These are phyloP conservation scores for Pleurotus giganteus DNA, from an alignment of 768 basidiomycete species.

Conservation along the genomic window DNA sequence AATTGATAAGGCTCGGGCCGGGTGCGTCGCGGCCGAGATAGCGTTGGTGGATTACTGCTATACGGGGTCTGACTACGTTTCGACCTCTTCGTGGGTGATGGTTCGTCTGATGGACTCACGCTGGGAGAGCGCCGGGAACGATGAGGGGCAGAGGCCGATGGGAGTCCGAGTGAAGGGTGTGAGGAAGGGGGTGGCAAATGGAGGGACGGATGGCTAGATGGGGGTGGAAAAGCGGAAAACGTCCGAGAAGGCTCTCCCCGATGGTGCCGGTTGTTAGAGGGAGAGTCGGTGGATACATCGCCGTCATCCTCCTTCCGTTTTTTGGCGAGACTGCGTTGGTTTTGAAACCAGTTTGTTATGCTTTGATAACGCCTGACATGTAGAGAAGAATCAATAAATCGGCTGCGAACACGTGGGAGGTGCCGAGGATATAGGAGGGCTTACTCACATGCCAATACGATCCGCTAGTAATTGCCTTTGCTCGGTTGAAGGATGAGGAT, in stretches of 20 bases:
- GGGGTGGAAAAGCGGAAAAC: slow-evolving; percentile 49
- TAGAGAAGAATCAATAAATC: slow-evolving; percentile 16
- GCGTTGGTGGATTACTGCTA: slow-evolving; percentile 32
- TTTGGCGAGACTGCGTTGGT: slow-evolving; percentile 76
- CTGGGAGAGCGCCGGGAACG: slow-evolving; percentile 34
- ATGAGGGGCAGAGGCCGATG: slow-evolving; percentile 15
- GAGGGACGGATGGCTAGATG: slow-evolving; percentile 45
- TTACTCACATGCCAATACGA: slow-evolving; percentile 72
- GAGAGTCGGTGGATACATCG: slow-evolving; percentile 25
- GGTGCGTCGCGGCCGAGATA: slow-evolving; percentile 62
- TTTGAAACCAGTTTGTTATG: slow-evolving; percentile 87
- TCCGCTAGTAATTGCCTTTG: slow-evolving; percentile 64
- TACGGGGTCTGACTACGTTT: slow-evolving; percentile 46
- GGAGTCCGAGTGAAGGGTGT: slow-evolving; percentile 30
- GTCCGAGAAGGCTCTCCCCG: slow-evolving; percentile 34
- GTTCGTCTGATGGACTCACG: slow-evolving; percentile 32
- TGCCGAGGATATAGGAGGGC: slow-evolving; percentile 23
- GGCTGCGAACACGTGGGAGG: slow-evolving; percentile 10
- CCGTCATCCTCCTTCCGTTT: slow-evolving; percentile 62
- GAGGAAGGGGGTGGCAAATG: slow-evolving; percentile 31
- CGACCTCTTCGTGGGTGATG: slow-evolving; percentile 36
- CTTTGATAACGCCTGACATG: slow-evolving; percentile 63
- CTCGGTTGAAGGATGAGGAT: slow-evolving; percentile 67
- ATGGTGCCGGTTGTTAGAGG: slow-evolving; percentile 24
- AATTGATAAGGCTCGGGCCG: slow-evolving; percentile 81